Percentiles rank a stretch among this genome's conserved stretches.
Conservation (phyloP, 352 stramenopile species). For the Phytophthora hybrid region DNA sequence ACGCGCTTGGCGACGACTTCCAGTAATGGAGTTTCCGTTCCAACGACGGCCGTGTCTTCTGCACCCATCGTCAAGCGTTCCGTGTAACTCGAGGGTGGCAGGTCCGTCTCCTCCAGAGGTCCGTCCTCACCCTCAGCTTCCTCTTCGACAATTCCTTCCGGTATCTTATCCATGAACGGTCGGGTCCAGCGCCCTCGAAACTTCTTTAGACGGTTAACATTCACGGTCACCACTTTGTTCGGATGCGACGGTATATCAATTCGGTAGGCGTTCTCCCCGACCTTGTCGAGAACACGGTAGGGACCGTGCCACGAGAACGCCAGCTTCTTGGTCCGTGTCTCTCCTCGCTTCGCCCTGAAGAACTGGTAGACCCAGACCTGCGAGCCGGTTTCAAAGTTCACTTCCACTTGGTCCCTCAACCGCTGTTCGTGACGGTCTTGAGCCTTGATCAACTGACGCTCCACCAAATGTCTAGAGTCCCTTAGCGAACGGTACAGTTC, state of each 20-base stretch:
- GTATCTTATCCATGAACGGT: neutral
- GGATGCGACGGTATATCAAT: constrained; percentile 2
- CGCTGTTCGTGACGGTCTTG: neutral
- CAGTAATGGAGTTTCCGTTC: neutral
- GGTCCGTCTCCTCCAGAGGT: neutral
- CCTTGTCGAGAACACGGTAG: neutral
- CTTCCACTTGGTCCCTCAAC: neutral
- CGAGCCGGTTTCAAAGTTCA: neutral
- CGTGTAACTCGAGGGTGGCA: neutral
- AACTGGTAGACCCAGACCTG: constrained; percentile 19
- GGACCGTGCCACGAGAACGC: constrained; percentile 21
- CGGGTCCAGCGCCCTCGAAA: constrained; percentile 2
- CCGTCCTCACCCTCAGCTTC: neutral
- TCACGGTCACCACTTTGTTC: constrained; percentile 1
- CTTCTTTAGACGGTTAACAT: constrained; percentile 2
- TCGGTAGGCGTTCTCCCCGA: neutral
- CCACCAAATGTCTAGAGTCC: neutral
- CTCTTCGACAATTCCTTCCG: neutral
- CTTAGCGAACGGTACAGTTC: neutral
- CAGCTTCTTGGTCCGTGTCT: constrained; percentile 8
- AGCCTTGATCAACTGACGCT: constrained; percentile 6
- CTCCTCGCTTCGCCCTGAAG: neutral
- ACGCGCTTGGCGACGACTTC: neutral
- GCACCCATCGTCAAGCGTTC: neutral
- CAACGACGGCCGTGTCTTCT: neutral